A percentile compares a stretch with the other conserved stretches of the same genome.
Conservation (phyloP, 768 basidiomycete genomes). For the Lactarius trivialis region DNA sequence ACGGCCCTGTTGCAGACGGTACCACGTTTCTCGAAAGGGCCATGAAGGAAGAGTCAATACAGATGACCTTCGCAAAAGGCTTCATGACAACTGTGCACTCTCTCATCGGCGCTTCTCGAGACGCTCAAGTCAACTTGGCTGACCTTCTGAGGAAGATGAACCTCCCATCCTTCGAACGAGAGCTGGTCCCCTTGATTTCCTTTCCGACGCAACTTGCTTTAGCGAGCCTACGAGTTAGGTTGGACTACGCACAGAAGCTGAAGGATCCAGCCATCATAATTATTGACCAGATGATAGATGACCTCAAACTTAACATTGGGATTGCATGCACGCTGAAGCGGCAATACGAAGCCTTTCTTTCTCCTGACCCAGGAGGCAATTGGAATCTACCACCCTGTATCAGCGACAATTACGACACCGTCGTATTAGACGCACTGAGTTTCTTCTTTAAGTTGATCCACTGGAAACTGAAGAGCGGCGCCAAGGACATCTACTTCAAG, state of each 20-base stretch:
- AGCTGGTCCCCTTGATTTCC: slow-evolving; percentile 87
- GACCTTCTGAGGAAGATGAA: slow-evolving; percentile 78
- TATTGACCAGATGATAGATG: slow-evolving; percentile 91
- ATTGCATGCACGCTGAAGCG: slow-evolving; percentile 92
- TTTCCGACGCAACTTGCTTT: slow-evolving; percentile 94
- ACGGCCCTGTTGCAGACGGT: slow-evolving; percentile 51
- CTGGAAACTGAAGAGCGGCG: slow-evolving; percentile 91
- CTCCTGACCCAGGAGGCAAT: slow-evolving; percentile 76
- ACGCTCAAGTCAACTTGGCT: slow-evolving; percentile 77
- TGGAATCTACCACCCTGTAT: slow-evolving; percentile 90
- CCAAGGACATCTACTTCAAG: slow-evolving; percentile 91
- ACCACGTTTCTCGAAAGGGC: slow-evolving; percentile 90
- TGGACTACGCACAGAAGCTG: slow-evolving; percentile 83
- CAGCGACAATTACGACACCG: slow-evolving; percentile 82
- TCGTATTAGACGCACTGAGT: slow-evolving; percentile 78
- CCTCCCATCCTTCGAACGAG: slow-evolving; percentile 83
- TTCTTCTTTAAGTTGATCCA: slow-evolving; percentile 92
- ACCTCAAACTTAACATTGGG: slow-evolving; percentile 84
- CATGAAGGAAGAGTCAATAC: slow-evolving; percentile 94
- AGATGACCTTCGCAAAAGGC: slow-evolving; percentile 88
- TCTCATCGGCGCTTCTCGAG: slow-evolving; percentile 79
- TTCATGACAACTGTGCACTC: slow-evolving; percentile 82
- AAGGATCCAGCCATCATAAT: slow-evolving; percentile 85
- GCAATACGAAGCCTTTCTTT: slow-evolving; percentile 88
- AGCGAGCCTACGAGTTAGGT: slow-evolving; percentile 80